Evolutionary conservation across 306 rosid species (phyloP), one percentile per base, ranked within the genome.

Genomic region (apple (Malus domestica)): DNA sequence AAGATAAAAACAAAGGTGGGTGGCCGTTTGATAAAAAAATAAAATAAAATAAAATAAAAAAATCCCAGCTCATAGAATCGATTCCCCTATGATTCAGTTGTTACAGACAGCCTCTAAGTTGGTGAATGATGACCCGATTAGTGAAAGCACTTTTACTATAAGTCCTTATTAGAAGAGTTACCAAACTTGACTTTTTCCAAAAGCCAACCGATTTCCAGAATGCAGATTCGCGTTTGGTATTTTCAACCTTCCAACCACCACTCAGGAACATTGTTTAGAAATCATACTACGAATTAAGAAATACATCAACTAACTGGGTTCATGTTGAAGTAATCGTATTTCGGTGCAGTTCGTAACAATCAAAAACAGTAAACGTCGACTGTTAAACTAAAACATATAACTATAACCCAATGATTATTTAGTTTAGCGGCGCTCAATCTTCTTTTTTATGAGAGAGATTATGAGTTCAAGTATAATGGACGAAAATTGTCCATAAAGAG

Each of bases 1-100:
- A 27, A 16, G 5, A 78, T 71, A 74, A 75, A 79, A 77, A 75
- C 64, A 75, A 81, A 33, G 68, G 2, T 1, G 8, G 67, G 70
- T 84, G 70, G 78, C 51, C 70, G 55, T 76, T 64, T 74, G 77
- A 75, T 81, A 75, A 73, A 67, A 80, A 73, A 55, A 80, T 23
- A 29, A 29, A 29, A 29, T 2, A 29, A 29, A 55, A 80, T 25
- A 29, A 29, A 29, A 29, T 2, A 29, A 29, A 29, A 29, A 29
- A 32, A 79, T 81, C 75, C 69, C 78, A 57, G 15, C 59, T 66
- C 59, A 23, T 59, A 80, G 72, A 68, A 76, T 33, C 15, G 54
- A 68, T 63, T 33, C 55, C 5, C 35, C 10, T 5, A n/a, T 32
- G 80, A 76, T 67, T 74, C 71, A 49, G 85, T 83, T 25, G 87